Percentiles rank a stretch among this genome's conserved stretches.
Evolutionary conservation across 1,284 basidiomycete genomes (phyloP).

Genomic region (Cystobasidium slooffiae): DNA sequence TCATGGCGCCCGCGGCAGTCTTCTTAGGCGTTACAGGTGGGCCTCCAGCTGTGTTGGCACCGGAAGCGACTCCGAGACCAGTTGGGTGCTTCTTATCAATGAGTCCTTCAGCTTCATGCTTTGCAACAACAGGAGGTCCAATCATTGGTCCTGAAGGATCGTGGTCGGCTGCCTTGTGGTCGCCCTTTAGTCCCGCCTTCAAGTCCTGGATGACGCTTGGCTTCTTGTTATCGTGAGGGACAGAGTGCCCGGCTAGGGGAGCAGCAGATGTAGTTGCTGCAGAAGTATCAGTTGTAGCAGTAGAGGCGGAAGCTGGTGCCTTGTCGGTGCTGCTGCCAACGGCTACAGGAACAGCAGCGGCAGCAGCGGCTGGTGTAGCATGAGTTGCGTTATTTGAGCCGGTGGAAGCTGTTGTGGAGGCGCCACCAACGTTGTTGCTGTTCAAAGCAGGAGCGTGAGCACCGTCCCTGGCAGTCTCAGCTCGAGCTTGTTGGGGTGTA

Average conservation of each 20-base stretch:
- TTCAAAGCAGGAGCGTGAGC: conserved; percentile 22
- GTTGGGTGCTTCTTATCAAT: conserved; percentile 19
- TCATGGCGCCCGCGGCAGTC: conserved; percentile 10
- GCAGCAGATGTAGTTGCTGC: conserved; percentile 4
- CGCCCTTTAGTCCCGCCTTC: conserved; percentile 10
- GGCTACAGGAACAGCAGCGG: neutral
- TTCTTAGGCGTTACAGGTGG: conserved; percentile 41
- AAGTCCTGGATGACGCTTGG: conserved; percentile 11
- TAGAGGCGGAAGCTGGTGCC: neutral
- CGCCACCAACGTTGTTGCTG: neutral
- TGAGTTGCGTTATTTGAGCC: neutral
- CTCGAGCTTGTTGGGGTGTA: neutral
- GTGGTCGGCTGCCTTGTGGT: neutral
- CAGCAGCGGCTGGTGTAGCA: conserved; percentile 1
- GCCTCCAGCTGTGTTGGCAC: neutral
- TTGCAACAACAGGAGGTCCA: conserved; percentile 1
- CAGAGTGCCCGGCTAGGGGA: neutral
- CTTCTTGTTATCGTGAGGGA: conserved; percentile 7
- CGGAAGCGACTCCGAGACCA: neutral
- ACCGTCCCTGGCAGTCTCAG: conserved; percentile 1
- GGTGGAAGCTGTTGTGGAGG: conserved; percentile 15
- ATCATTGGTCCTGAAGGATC: conserved; percentile 1
- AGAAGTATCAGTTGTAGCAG: neutral
- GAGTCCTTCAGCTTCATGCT: conserved; percentile 4
- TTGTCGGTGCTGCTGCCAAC: neutral